These are phyloP conservation scores for Neurospora discreta DNA, from an alignment of 495 filamentous ascomycete species.

Conservation along the genomic window DNA sequence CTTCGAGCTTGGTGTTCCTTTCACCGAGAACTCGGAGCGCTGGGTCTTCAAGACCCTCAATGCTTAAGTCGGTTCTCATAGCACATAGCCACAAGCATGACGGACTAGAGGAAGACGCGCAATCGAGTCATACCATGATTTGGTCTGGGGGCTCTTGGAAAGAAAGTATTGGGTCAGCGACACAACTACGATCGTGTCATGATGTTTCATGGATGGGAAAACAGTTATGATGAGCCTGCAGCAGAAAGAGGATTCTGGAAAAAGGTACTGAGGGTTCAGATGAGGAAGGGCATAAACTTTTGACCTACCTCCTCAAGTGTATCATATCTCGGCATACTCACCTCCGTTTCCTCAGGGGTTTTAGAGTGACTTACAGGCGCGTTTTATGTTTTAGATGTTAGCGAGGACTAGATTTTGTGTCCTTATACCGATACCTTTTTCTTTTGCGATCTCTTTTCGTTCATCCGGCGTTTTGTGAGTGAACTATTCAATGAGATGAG, in stretches of 20 bases:
- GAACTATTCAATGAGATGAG: neutral
- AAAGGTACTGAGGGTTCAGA: neutral
- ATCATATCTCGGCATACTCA: neutral
- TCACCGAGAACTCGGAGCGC: constrained; percentile 51
- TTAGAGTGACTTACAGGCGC: neutral
- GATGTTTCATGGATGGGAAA: neutral
- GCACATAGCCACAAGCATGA: neutral
- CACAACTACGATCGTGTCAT: neutral
- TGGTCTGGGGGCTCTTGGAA: neutral
- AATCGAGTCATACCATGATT: neutral
- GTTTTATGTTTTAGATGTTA: neutral
- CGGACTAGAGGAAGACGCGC: neutral
- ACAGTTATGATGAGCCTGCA: neutral
- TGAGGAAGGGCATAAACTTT: neutral
- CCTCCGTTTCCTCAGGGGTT: neutral
- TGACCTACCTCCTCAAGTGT: neutral
- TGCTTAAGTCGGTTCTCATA: constrained; percentile 5
- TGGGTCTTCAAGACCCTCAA: constrained; percentile 61
- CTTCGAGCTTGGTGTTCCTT: constrained; percentile 92
- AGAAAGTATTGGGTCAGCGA: neutral
- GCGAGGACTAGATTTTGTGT: neutral
- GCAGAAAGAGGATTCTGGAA: neutral
- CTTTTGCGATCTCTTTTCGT: neutral
- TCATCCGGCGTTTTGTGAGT: neutral
- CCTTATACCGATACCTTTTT: neutral